phyloP scores from a whole-genome alignment of 768 basidiomycete genomes.

The Obba rivulosa region DNA sequence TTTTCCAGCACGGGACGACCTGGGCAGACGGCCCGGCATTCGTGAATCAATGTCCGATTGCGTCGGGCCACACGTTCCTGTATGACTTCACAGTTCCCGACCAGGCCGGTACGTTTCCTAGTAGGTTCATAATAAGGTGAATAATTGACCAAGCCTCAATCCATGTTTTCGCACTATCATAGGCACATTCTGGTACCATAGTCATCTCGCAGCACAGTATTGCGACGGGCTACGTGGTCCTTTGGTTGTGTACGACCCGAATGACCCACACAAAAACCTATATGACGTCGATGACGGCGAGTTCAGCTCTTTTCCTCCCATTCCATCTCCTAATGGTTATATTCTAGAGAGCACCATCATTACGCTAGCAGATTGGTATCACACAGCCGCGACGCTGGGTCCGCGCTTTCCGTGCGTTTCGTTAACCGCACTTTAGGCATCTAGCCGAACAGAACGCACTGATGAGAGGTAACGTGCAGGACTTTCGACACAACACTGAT shows the following conservation, averaged over 20 bases:
- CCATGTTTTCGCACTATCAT: not conserved
- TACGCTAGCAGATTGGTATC: constrained; percentile 43
- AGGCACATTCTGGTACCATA: constrained; percentile 37
- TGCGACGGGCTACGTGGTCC: constrained; percentile 40
- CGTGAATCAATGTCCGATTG: constrained; percentile 35
- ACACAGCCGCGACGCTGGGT: constrained; percentile 8
- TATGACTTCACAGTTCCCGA: constrained; percentile 29
- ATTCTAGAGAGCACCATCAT: constrained; percentile 40
- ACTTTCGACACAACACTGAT: constrained; percentile 36
- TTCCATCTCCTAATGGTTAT: not conserved
- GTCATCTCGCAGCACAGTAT: constrained; percentile 34
- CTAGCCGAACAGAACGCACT: too few relatives aligned
- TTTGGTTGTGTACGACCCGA: constrained; percentile 27
- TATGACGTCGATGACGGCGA: constrained; percentile 29
- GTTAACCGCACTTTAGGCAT: too few relatives aligned
- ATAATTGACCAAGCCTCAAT: not conserved
- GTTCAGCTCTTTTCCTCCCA: not conserved
- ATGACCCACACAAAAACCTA: constrained; percentile 22
- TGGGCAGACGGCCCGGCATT: constrained; percentile 42
- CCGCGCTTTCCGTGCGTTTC: not conserved
- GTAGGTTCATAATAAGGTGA: not conserved
- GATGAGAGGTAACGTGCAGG: not conserved
- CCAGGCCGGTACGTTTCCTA: constrained; percentile 19
- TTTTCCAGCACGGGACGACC: constrained; percentile 37
- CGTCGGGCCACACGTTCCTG: constrained; percentile 30